phyloP scores from a whole-genome alignment of 805 yeast species.

The Candida maltosa region DNA sequence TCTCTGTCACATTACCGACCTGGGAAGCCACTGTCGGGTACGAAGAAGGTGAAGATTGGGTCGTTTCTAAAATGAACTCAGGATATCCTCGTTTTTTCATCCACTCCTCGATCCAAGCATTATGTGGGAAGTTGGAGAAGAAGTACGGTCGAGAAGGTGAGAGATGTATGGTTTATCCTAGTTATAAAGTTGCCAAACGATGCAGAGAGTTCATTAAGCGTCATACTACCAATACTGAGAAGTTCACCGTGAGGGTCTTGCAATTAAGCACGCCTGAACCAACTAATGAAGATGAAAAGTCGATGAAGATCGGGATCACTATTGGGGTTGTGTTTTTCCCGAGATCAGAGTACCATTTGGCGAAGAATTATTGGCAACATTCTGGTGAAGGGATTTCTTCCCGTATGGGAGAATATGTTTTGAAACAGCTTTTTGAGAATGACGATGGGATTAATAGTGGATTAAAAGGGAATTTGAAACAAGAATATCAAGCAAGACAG shows the following conservation, averaged over 20 bases:
- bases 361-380: conserved; percentile 94
- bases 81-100: conserved; percentile 89
- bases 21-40: conserved; percentile 94
- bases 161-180: conserved; percentile 69
- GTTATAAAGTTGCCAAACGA: conserved; percentile 74
- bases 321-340: conserved; percentile 82
- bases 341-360: conserved; percentile 50
- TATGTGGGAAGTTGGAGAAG: conserved; percentile 51
- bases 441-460: conserved; percentile 8
- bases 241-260: conserved; percentile 52
- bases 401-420: conserved; percentile 79
- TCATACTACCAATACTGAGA: conserved; percentile 21
- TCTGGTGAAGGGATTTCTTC: conserved; percentile 96
- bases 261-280: conserved; percentile 75
- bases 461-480: conserved; percentile 16
- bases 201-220: conserved; percentile 75
- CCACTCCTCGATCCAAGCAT: conserved; percentile 58
- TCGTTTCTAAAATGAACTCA: conserved; percentile 68
- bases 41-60: conserved; percentile 86
- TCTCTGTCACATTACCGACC: conserved; percentile 90
- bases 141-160: conserved; percentile 83
- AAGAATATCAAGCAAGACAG: conserved; percentile 32
- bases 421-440: conserved; percentile 50
- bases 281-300: conserved; percentile 51
- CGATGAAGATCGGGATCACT: conserved; percentile 59